Base-by-base conservation (phyloP, 352 stramenopile species). In the Peronosclerospora sorghi region DNA sequence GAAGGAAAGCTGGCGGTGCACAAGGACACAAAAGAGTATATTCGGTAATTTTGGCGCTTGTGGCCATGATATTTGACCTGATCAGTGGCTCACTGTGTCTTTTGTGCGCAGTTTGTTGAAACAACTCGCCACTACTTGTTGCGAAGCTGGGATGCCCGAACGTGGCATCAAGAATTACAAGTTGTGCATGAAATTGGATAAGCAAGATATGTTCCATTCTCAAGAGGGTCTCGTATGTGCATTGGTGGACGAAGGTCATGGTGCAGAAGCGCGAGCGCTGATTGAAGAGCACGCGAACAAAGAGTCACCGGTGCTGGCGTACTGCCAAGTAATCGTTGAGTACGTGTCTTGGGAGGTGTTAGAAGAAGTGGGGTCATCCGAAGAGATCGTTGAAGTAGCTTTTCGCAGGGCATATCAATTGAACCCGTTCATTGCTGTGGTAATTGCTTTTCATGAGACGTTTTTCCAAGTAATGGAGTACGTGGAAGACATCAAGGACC, bases 281-380 rank as follows among this genome's bases (percentile, higher is more conserved):
- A 72, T 92, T 41, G 77, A 90, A 15, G 54, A 77, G 32, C 76
- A 82, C 54, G 51, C 54, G 19, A 58, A 61, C 21, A 49, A 72
- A 9, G 35, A 63, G 9, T 86, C 80, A 27, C 68, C 75, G 1
- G 64, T 92, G 42, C 52, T 92, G 4, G 80, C 79, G 19, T 92
- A 90, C 48, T 90, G 77, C 40, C 74, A 69, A 21, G 78, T 89
- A 35, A 77, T 92, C 23, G 64, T 92, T 27, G 80, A 92, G 49
- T 92, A 92, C 58, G 76, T 92, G 28, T 88, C 74, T 15, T 92
- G 80, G 80, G 80, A 92, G 48, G 80, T 92, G 37, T 59, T 92
- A 15, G 80, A 92, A 47, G 80, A 92, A 41, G 55, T 71, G 17
- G 76, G 74, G 2, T 88, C 80, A 6, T 87, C 73, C 1, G 77